Percentiles rank a stretch among this genome's conserved stretches.
Conservation (phyloP, 2,329 filamentous ascomycete species). For the Chaetomium olivaceum region DNA sequence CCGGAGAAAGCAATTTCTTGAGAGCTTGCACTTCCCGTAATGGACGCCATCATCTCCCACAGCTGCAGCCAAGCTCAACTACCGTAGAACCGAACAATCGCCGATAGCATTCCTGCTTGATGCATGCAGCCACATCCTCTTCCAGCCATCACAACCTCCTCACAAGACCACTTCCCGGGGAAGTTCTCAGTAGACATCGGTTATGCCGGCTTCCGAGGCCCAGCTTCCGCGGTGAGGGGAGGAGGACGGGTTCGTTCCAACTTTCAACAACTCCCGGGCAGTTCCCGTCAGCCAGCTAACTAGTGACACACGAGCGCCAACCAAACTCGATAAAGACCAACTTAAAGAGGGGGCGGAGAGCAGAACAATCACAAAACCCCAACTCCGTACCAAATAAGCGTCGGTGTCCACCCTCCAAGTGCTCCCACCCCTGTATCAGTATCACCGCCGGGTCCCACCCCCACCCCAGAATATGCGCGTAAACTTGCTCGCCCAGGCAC, state of each 20-base stretch:
- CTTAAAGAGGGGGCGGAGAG: neutral
- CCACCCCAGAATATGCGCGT: constrained; percentile 28
- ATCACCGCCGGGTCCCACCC: constrained; percentile 6
- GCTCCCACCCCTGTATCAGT: neutral
- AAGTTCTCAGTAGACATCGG: neutral
- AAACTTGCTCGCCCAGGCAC: constrained; percentile 20
- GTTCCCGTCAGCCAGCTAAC: neutral
- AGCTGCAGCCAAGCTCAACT: neutral
- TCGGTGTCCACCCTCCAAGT: constrained; percentile 9
- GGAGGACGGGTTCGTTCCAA: neutral
- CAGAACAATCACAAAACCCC: neutral
- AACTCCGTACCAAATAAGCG: constrained; percentile 2
- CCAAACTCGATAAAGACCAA: neutral
- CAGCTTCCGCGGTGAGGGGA: neutral
- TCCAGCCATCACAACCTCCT: neutral
- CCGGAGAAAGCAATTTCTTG: neutral
- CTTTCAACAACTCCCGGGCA: neutral
- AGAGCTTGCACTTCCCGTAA: neutral
- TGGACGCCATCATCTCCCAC: neutral
- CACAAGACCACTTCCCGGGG: neutral
- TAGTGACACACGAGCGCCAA: neutral
- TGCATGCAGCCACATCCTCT: neutral
- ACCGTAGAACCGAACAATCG: constrained; percentile 1
- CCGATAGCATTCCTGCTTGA: neutral
- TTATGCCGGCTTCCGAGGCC: neutral